Conservation (phyloP, 345 rosid genomes). For the Cardamine chenopodiifolia region DNA sequence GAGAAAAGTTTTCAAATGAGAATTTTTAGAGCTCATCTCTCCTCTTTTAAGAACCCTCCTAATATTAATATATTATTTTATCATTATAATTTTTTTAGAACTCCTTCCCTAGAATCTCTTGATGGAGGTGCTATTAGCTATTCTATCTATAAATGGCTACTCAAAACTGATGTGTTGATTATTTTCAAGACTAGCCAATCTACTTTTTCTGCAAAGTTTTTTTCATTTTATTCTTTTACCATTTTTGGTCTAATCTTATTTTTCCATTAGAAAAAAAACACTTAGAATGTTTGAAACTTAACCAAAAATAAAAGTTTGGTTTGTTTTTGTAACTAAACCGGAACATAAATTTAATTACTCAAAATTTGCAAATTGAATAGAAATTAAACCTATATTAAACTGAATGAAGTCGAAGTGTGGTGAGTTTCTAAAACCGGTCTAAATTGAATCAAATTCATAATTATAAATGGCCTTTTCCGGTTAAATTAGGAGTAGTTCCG, state of each 20-base stretch:
- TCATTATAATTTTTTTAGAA: too few relatives aligned
- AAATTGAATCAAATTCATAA: neutral
- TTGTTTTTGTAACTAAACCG: neutral
- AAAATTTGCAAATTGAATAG: neutral
- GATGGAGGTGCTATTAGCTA: neutral
- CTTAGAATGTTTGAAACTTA: slow-evolving; percentile 2
- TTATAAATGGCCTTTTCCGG: neutral
- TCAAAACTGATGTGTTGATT: slow-evolving; percentile 13
- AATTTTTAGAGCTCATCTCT: too few relatives aligned
- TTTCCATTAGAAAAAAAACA: neutral
- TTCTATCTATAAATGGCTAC: slow-evolving; percentile 31
- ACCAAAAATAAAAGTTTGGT: neutral
- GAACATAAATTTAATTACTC: neutral
- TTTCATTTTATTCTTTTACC: slow-evolving; percentile 19
- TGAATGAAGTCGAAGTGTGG: neutral
- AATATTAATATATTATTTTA: too few relatives aligned
- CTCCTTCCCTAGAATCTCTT: too few relatives aligned
- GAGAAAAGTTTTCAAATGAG: too few relatives aligned
- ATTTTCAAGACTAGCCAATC: slow-evolving; percentile 26
- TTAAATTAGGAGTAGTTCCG: neutral
- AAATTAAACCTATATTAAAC: neutral
- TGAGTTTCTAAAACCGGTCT: neutral
- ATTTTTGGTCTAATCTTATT: slow-evolving; percentile 13
- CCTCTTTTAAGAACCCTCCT: too few relatives aligned
- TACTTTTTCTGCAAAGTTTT: slow-evolving; percentile 3